phyloP scores from a whole-genome alignment of 1,284 basidiomycete genomes.

The Rhizoctonia solani region DNA sequence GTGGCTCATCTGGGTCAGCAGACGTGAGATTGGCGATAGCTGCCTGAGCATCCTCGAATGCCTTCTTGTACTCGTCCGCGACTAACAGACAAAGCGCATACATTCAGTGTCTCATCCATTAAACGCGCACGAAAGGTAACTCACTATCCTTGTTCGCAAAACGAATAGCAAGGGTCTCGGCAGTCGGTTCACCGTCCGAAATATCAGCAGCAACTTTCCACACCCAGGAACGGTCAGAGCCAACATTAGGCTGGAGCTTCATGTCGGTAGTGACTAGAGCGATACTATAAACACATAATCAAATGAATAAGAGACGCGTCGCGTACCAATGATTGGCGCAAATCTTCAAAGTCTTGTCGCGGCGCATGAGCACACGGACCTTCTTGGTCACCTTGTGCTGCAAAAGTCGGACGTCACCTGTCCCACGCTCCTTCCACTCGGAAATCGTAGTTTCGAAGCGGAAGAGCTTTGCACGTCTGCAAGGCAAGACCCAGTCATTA shows the following conservation, averaged over 20 bases:
- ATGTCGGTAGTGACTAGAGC: constrained; percentile 85
- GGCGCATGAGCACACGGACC: constrained; percentile 96
- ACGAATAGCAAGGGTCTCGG: constrained; percentile 97
- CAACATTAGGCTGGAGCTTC: constrained; percentile 96
- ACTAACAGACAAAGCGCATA: constrained; percentile 60
- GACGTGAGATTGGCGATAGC: constrained; percentile 58
- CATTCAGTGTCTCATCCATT: background rate
- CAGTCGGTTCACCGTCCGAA: constrained; percentile 82
- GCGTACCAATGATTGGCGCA: constrained; percentile 97
- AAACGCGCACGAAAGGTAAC: constrained; percentile 43
- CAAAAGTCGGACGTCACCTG: constrained; percentile 88
- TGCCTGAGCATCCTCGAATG: constrained; percentile 83
- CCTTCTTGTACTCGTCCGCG: constrained; percentile 83
- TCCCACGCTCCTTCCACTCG: constrained; percentile 98
- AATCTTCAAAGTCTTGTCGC: constrained; percentile 99
- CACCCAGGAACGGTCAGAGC: constrained; percentile 99
- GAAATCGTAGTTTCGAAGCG: constrained; percentile 80
- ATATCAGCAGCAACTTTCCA: constrained; percentile 97
- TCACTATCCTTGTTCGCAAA: constrained; percentile 96
- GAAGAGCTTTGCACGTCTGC: constrained; percentile 97
- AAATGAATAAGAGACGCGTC: constrained; percentile 48
- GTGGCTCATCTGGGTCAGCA: constrained; percentile 1
- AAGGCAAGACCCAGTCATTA: constrained; percentile 40
- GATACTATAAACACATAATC: constrained; percentile 13
- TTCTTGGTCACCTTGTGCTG: constrained; percentile 89